Percentiles rank a stretch among this genome's conserved stretches.
Evolutionary conservation across 2,329 filamentous ascomycete species (phyloP).

Genomic region (Rhynchosporium graminicola): DNA sequence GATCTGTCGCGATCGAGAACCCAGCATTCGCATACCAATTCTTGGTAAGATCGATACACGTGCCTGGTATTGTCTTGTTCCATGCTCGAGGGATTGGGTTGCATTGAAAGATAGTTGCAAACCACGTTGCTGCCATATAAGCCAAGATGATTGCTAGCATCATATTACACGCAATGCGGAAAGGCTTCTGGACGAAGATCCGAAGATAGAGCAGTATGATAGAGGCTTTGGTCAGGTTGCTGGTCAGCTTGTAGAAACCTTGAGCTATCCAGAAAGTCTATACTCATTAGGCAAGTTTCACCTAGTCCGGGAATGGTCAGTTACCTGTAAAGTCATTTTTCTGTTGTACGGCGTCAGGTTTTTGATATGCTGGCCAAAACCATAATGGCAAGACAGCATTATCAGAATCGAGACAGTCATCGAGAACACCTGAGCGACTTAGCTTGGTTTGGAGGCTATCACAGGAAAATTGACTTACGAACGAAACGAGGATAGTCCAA

Average conservation of each 20-base stretch:
- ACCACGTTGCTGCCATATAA: slow-evolving; percentile 50
- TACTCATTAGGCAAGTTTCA: not conserved
- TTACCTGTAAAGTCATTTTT: slow-evolving; percentile 42
- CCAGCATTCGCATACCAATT: slow-evolving; percentile 53
- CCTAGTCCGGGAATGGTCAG: not conserved
- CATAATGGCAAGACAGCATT: slow-evolving; percentile 37
- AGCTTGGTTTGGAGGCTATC: not conserved
- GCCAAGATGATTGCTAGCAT: slow-evolving; percentile 47
- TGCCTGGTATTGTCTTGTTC: slow-evolving; percentile 46
- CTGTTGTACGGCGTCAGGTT: slow-evolving; percentile 42
- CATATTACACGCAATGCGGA: slow-evolving; percentile 46
- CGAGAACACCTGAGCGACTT: not conserved
- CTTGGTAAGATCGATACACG: slow-evolving; percentile 48
- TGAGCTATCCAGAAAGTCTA: slow-evolving; percentile 54
- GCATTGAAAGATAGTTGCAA: slow-evolving; percentile 53
- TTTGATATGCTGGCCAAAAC: slow-evolving; percentile 47
- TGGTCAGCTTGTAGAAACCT: slow-evolving; percentile 55
- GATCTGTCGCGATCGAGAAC: slow-evolving; percentile 42
- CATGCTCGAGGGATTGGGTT: slow-evolving; percentile 50
- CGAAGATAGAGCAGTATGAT: slow-evolving; percentile 56
- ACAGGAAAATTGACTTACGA: slow-evolving; percentile 36
- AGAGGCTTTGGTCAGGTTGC: slow-evolving; percentile 55
- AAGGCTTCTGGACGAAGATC: slow-evolving; percentile 52
- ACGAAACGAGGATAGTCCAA: slow-evolving; percentile 46
- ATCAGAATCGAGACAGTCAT: slow-evolving; percentile 2